Conservation (phyloP, 1,139 yeast species). For the Torulaspora pretoriensis region DNA sequence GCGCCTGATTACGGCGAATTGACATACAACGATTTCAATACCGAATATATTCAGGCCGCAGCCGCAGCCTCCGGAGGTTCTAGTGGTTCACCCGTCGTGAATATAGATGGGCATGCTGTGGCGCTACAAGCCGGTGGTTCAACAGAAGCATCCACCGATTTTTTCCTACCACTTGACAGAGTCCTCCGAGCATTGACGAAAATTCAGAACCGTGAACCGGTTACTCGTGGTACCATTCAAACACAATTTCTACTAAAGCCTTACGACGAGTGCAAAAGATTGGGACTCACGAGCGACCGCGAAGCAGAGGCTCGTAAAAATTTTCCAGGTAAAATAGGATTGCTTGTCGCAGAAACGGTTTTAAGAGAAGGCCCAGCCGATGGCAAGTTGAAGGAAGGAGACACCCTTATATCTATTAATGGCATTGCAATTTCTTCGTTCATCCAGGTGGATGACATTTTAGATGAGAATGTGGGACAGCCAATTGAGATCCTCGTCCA, state of each 20-base stretch:
- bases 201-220: conserved; percentile 52
- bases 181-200: conserved; percentile 78
- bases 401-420: conserved; percentile 70
- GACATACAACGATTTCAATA: conserved; percentile 91
- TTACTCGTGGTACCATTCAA: conserved; percentile 84
- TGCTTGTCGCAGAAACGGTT: conserved; percentile 78
- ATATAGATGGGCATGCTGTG: conserved; percentile 80
- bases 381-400: conserved; percentile 74
- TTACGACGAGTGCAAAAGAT: conserved; percentile 82
- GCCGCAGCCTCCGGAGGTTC: conserved; percentile 96
- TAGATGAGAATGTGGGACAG: conserved; percentile 67
- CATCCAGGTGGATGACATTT: conserved; percentile 75
- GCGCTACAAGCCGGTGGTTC: conserved; percentile 95
- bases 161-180: conserved; percentile 80
- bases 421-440: conserved; percentile 64
- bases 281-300: conserved; percentile 74
- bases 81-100: conserved; percentile 90
- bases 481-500: conserved; percentile 59
- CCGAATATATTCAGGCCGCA: conserved; percentile 95
- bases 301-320: conserved; percentile 63
- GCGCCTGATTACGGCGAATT: conserved; percentile 91
- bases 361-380: conserved; percentile 88
- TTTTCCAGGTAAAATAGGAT: conserved; percentile 75
- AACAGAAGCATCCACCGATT: conserved; percentile 87
- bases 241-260: conserved; percentile 87